Evolutionary conservation across 2,329 filamentous ascomycete species (phyloP).

Genomic region (Penicillium italicum): DNA sequence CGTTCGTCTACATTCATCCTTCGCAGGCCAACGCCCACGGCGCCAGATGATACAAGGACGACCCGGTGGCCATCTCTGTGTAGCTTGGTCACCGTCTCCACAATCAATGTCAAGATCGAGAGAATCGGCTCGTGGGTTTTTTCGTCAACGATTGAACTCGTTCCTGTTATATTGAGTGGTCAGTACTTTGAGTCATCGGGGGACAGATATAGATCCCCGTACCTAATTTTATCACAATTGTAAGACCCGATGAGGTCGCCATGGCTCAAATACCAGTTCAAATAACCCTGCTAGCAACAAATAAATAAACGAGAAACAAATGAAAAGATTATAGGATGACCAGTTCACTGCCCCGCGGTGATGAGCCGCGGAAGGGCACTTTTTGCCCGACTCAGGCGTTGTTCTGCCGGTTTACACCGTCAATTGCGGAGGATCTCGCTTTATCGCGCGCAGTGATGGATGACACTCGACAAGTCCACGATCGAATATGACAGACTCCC

Average conservation of each 20-base stretch:
- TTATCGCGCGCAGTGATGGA: slow-evolving; percentile 3
- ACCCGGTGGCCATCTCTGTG: slow-evolving; percentile 89
- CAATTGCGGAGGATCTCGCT: slow-evolving; percentile 28
- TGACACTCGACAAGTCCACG: background rate
- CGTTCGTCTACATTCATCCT: slow-evolving; percentile 84
- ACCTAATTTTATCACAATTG: slow-evolving; percentile 43
- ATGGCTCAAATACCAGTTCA: slow-evolving; percentile 13
- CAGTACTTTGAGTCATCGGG: slow-evolving; percentile 12
- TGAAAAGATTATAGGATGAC: background rate
- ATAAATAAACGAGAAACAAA: background rate
- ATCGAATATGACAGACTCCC: slow-evolving; percentile 32
- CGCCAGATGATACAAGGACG: slow-evolving; percentile 93
- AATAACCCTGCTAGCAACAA: background rate
- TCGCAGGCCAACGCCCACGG: slow-evolving; percentile 87
- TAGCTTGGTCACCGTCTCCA: slow-evolving; percentile 85
- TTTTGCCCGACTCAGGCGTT: slow-evolving; percentile 11
- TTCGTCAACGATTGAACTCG: slow-evolving; percentile 98
- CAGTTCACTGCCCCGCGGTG: slow-evolving; percentile 1
- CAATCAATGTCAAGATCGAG: slow-evolving; percentile 84
- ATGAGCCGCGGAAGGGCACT: slow-evolving; percentile 6
- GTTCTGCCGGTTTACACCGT: slow-evolving; percentile 34
- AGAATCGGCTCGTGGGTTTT: slow-evolving; percentile 89
- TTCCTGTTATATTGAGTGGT: slow-evolving; percentile 59
- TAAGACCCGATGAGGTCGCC: slow-evolving; percentile 29
- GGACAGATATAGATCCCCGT: slow-evolving; percentile 25